Conservation (phyloP, 75 land plant species). For the Sequoia sempervirens region DNA sequence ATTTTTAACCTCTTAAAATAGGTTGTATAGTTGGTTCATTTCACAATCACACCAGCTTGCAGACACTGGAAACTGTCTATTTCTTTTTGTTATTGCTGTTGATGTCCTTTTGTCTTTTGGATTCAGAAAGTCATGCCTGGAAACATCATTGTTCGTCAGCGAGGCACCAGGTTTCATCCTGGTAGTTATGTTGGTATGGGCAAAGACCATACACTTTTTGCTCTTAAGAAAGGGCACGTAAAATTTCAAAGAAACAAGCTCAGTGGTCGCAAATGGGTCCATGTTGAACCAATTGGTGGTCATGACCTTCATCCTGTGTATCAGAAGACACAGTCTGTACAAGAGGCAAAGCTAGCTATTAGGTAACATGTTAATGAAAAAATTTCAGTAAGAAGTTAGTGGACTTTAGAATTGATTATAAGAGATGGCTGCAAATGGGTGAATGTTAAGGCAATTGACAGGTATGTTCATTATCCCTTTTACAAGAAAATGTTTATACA, state of each 20-base stretch:
- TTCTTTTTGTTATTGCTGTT: neutral
- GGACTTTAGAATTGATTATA: neutral
- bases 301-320: slow-evolving; percentile 80
- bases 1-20: neutral
- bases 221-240: slow-evolving; percentile 75
- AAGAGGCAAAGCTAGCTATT: neutral
- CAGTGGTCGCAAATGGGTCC: slow-evolving; percentile 80
- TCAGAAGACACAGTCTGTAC: slow-evolving; percentile 1
- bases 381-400: neutral
- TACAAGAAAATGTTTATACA: neutral
- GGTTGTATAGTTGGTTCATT: neutral
- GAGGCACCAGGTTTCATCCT: slow-evolving; percentile 93
- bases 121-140: slow-evolving; percentile 92
- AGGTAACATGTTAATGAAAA: neutral
- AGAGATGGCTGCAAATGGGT: neutral
- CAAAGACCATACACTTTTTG: slow-evolving; percentile 87
- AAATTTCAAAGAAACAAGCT: slow-evolving; percentile 62
- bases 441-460: neutral
- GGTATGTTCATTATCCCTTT: neutral
- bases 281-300: slow-evolving; percentile 76
- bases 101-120: neutral
- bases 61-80: neutral
- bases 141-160: slow-evolving; percentile 89
- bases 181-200: slow-evolving; percentile 98
- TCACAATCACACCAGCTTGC: neutral